Conservation (phyloP, 2,329 filamentous ascomycete genomes). For the Trichoderma pleuroti region DNA sequence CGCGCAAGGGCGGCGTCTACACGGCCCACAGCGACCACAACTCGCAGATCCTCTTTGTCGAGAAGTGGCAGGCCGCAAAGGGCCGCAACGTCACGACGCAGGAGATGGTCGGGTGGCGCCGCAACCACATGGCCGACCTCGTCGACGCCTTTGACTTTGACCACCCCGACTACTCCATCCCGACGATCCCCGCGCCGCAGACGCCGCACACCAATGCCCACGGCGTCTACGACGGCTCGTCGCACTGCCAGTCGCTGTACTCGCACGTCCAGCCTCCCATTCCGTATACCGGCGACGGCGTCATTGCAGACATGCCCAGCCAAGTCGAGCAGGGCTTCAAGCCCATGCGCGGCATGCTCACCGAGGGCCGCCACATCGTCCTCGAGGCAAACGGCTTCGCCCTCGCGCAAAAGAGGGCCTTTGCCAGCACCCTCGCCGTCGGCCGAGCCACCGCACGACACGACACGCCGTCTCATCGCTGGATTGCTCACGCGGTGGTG, state of each 20-base stretch:
- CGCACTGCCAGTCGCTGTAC: conserved; percentile 42
- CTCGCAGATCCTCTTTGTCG: conserved; percentile 53
- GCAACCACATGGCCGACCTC: conserved; percentile 34
- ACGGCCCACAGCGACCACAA: conserved; percentile 54
- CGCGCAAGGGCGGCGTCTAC: conserved; percentile 50
- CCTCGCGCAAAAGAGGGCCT: conserved; percentile 33
- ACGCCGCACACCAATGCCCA: conserved; percentile 40
- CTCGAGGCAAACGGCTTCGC: conserved; percentile 46
- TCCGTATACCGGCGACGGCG: conserved; percentile 41
- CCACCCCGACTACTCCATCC: conserved; percentile 48
- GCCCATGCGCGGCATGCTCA: conserved; percentile 47
- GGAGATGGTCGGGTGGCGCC: conserved; percentile 32
- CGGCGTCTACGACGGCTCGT: conserved; percentile 44
- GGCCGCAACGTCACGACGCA: conserved; percentile 37
- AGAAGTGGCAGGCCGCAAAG: conserved; percentile 42
- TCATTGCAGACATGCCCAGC: conserved; percentile 36
- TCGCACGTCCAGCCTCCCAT: conserved; percentile 39
- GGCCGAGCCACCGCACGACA: conserved; percentile 29
- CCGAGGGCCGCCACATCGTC: conserved; percentile 52
- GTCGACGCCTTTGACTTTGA: conserved; percentile 43
- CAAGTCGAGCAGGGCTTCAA: conserved; percentile 54
- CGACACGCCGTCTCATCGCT: conserved; percentile 42
- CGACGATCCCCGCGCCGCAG: conserved; percentile 41
- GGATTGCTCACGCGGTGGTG: conserved; percentile 44
- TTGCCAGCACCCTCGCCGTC: conserved; percentile 21